Conservation (phyloP, 2,329 filamentous ascomycete genomes). For the Xylariaceae sp. region DNA sequence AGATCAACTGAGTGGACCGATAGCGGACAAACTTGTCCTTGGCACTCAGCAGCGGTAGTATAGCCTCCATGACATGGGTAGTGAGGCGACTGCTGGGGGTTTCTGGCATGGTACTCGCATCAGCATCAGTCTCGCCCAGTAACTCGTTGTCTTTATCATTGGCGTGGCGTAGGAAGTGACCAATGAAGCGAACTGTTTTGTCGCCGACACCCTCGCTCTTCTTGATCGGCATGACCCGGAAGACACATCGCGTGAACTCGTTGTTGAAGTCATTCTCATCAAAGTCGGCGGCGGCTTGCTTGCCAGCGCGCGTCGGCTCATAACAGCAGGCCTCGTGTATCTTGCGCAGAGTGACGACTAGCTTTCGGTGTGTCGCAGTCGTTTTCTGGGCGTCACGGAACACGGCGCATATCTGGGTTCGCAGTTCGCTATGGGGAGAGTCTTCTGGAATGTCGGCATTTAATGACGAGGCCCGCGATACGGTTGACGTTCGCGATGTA, state of each 20-base stretch:
- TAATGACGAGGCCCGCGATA: slow-evolving; percentile 43
- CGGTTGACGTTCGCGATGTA: slow-evolving; percentile 39
- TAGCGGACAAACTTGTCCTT: slow-evolving; percentile 94
- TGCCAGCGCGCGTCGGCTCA: slow-evolving; percentile 50
- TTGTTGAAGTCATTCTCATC: slow-evolving; percentile 82
- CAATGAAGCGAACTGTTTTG: slow-evolving; percentile 76
- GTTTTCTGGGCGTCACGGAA: slow-evolving; percentile 83
- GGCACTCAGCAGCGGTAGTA: slow-evolving; percentile 70
- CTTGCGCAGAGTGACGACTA: slow-evolving; percentile 81
- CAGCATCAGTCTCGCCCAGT: slow-evolving; percentile 58
- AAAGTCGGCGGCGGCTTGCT: slow-evolving; percentile 57
- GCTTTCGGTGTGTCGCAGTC: slow-evolving; percentile 83
- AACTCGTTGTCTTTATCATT: slow-evolving; percentile 66
- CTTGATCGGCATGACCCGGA: slow-evolving; percentile 79
- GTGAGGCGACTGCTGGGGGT: slow-evolving; percentile 79
- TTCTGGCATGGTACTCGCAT: slow-evolving; percentile 67
- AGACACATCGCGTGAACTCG: slow-evolving; percentile 76
- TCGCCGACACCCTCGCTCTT: slow-evolving; percentile 89
- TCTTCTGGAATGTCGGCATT: slow-evolving; percentile 60
- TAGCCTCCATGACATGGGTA: slow-evolving; percentile 63
- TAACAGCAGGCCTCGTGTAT: slow-evolving; percentile 81
- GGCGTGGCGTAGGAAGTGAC: slow-evolving; percentile 73
- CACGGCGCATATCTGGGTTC: slow-evolving; percentile 65
- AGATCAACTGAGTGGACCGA: slow-evolving; percentile 80
- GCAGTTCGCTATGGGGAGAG: slow-evolving; percentile 62